A percentile compares a stretch with the other conserved stretches of the same genome.
Evolutionary conservation across 306 rosid genomes (phyloP).

Genomic region (Casuarina cunninghamiana): DNA sequence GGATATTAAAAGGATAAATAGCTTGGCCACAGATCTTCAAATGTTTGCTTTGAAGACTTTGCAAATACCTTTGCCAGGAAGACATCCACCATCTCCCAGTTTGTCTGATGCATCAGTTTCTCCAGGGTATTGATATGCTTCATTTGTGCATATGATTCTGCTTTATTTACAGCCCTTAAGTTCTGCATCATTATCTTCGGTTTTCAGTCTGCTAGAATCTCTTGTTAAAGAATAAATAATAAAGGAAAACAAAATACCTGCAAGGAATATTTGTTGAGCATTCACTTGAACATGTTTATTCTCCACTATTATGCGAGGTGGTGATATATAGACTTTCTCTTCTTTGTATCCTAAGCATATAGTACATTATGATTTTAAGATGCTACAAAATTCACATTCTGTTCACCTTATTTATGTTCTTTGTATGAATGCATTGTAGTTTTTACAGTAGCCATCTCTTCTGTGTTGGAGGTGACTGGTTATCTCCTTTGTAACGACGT

Average conservation of each 20-base stretch:
- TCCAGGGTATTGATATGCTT: constrained; percentile 38
- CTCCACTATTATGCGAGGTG: neutral
- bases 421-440: neutral
- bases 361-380: too few species aligned
- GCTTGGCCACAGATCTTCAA: constrained; percentile 81
- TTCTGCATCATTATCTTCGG: neutral
- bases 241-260: neutral
- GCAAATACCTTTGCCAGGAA: constrained; percentile 83
- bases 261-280: neutral
- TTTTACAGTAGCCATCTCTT: neutral
- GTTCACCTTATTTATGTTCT: neutral
- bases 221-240: neutral
- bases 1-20: constrained; percentile 80
- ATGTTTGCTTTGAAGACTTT: constrained; percentile 79
- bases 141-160: neutral
- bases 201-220: neutral
- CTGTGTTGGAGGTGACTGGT: neutral
- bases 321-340: neutral
- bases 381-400: too few species aligned
- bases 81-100: constrained; percentile 69
- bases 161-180: neutral
- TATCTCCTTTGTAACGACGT: neutral
- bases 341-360: neutral
- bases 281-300: neutral
- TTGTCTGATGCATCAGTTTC: constrained; percentile 41